Evolutionary conservation across 139 green algal genomes (phyloP), one percentile per base, ranked within the genome.

Genomic region (Closterium sp.): DNA sequence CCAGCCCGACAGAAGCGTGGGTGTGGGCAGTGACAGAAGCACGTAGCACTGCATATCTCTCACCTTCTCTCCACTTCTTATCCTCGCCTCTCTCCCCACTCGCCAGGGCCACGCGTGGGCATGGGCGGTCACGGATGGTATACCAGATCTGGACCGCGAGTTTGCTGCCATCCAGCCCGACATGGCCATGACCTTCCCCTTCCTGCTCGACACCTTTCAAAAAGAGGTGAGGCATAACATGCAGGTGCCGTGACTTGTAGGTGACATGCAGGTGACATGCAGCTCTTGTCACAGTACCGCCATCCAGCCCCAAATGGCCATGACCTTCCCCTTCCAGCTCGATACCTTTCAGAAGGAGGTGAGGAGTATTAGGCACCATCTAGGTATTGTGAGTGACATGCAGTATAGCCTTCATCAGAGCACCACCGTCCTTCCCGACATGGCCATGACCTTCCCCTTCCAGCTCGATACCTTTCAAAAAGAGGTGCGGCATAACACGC

Each of bases 151-250:
- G 0, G 31, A 94, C 22, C 86, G 34, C 24, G 32, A 50, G 28
- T 95, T 95, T 34, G 88, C 30, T 9, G 2, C 70, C 88, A 79
- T 91, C 85, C 91, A 91, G 34, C 90, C 45, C 21, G 90, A 86
- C 30, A 93, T 96, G 45, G 97, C 97, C 10, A 89, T 96, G 79
- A 79, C 95, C 19, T 98, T 96, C 90, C 97, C 97, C 34, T 99
- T 99, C 91, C 96, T 98, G 95, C 96, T 99, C 45, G 98, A 99
- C 93, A 92, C 86, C 0, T 99, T 99, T 87, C 98, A 99, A 94
- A 98, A 99, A 93, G 97, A 94, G 92, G 92, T 93, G 31, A 24
- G 31, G 17, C 88, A 28, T 22, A 4, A 6, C 29, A 88, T 86
- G n/a, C n/a, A n/a, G n/a, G n/a, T n/a, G n/a, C n/a, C n/a, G n/a